Percentiles rank a stretch among this genome's conserved stretches.
phyloP scores from a whole-genome alignment of 179 eudicot species.

The Heliamphora pulchella region DNA sequence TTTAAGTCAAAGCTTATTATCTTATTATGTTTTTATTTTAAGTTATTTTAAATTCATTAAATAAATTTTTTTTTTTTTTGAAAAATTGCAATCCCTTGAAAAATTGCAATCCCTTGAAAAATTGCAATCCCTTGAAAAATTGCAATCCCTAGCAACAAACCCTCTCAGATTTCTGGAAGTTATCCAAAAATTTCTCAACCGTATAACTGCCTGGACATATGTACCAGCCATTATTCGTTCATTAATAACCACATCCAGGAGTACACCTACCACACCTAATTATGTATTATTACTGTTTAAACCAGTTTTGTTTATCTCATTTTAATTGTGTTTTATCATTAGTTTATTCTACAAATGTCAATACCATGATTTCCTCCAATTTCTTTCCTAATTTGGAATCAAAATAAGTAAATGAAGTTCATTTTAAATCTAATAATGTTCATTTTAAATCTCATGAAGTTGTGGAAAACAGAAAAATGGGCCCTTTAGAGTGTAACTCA shows the following conservation, averaged over 20 bases:
- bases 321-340: neutral
- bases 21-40: too few species aligned
- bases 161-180: too few species aligned
- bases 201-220: too few species aligned
- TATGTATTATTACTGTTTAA: neutral
- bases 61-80: too few species aligned
- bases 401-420: neutral
- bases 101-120: too few species aligned
- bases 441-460: neutral
- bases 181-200: too few species aligned
- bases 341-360: neutral
- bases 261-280: conserved; percentile 19
- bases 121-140: too few species aligned
- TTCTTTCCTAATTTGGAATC: neutral
- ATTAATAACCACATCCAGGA: neutral
- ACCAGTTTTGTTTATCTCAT: neutral
- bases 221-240: too few species aligned
- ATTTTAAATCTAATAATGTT: conserved; percentile 1
- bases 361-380: neutral
- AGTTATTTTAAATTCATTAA: too few species aligned
- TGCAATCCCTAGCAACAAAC: too few species aligned
- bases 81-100: too few species aligned
- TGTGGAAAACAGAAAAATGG: neutral
- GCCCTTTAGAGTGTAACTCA: conserved; percentile 8
- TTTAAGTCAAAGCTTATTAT: too few species aligned